A percentile compares a stretch with the other conserved stretches of the same genome.
Conservation (phyloP, 2,329 filamentous ascomycete species). For the Fusarium sp. region DNA sequence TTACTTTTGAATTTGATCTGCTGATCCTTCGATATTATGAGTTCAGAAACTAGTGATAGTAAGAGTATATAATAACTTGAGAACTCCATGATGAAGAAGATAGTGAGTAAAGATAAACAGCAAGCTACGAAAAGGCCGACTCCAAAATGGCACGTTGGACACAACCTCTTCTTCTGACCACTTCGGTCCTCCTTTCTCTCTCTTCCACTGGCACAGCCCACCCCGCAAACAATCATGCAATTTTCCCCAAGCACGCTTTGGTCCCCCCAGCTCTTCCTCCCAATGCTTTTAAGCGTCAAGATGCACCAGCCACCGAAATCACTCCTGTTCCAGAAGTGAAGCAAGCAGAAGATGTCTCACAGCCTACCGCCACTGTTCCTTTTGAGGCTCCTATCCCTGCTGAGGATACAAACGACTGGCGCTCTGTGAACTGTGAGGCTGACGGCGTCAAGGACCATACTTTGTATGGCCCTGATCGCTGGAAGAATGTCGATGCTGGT, state of each 20-base stretch:
- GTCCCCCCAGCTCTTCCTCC: neutral
- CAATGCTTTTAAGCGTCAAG: constrained; percentile 1
- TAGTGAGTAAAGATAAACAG: neutral
- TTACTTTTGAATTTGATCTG: neutral
- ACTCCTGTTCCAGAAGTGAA: neutral
- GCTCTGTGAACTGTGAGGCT: neutral
- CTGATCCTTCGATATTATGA: too few species aligned
- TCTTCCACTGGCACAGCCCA: neutral
- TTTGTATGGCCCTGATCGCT: constrained; percentile 12
- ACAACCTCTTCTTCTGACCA: constrained; percentile 3
- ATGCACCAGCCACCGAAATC: neutral
- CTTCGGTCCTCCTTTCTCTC: constrained; percentile 9
- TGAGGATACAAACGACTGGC: neutral
- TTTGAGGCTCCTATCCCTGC: neutral
- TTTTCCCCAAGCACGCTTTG: neutral
- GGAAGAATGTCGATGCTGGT: constrained; percentile 8
- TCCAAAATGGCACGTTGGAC: constrained; percentile 4
- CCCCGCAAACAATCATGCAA: neutral
- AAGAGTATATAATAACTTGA: neutral
- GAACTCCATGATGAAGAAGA: neutral
- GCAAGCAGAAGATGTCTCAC: neutral
- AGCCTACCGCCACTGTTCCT: neutral
- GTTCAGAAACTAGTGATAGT: neutral
- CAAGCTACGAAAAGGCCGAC: neutral
- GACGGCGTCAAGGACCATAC: constrained; percentile 21